Conservation (phyloP, 345 rosid genomes). For the Citrus inodora region DNA sequence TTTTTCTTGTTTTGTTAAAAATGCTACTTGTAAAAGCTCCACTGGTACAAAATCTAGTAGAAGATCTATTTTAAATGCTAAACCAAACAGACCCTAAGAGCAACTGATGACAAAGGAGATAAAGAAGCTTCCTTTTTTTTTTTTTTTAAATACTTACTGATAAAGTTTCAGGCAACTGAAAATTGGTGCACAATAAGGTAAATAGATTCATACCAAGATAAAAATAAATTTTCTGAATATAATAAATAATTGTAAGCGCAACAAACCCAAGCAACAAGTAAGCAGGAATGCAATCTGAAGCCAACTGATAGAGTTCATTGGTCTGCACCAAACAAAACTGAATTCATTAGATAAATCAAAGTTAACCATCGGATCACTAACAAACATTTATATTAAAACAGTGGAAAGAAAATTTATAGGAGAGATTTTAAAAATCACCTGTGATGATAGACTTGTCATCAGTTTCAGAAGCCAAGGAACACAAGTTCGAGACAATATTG, state of each 20-base stretch:
- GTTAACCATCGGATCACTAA: not conserved
- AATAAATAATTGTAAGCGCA: constrained; percentile 22
- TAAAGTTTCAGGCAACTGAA: not conserved
- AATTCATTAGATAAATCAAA: not conserved
- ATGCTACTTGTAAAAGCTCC: not conserved
- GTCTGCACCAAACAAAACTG: constrained; percentile 38
- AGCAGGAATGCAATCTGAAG: constrained; percentile 92
- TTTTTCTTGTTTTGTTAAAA: not conserved
- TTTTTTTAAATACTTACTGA: too few species aligned
- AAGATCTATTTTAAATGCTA: not conserved
- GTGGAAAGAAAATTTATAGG: not conserved
- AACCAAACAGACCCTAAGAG: too few species aligned
- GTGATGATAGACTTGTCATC: constrained; percentile 84
- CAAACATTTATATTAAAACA: not conserved
- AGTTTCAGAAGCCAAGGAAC: constrained; percentile 82
- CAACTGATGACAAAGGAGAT: not conserved
- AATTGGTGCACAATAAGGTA: not conserved
- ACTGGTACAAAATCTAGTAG: not conserved
- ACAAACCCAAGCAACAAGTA: constrained; percentile 94
- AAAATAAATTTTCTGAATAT: not conserved
- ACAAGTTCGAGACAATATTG: constrained; percentile 68
- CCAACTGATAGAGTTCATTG: constrained; percentile 93
- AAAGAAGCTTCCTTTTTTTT: not conserved
- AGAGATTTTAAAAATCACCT: constrained; percentile 33
- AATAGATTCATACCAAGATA: not conserved